phyloP scores from a whole-genome alignment of 2,329 filamentous ascomycete species.

The Colletotrichum sp. region DNA sequence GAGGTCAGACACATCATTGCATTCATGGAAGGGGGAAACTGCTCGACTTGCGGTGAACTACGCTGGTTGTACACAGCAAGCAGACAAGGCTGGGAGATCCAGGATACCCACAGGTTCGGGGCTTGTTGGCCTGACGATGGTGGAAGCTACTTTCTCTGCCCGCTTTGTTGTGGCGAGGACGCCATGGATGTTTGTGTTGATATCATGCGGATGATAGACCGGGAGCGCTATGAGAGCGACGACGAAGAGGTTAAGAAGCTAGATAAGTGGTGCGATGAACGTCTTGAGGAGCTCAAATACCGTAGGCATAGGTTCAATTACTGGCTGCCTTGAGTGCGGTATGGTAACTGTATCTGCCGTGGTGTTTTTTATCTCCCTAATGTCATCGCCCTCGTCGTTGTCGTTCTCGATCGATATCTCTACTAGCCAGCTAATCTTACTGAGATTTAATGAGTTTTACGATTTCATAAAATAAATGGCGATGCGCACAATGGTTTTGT shows the following conservation, averaged over 20 bases:
- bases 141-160: neutral
- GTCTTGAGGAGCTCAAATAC: neutral
- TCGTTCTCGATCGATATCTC: no score
- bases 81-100: no score
- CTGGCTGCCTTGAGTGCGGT: no score
- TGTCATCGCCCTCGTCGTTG: neutral
- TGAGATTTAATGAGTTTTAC: neutral
- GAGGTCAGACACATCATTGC: no score
- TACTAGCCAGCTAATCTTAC: neutral
- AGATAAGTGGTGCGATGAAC: neutral
- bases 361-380: no score
- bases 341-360: no score
- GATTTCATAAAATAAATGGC: neutral
- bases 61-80: no score
- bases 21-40: neutral
- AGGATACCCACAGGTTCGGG: no score
- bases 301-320: no score
- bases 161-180: neutral
- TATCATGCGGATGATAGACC: neutral
- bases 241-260: neutral
- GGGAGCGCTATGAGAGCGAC: neutral
- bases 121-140: no score
- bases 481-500: neutral
- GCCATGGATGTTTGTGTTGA: neutral
- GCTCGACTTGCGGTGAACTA: neutral